phyloP scores from a whole-genome alignment of 2,329 filamentous ascomycete species.

The Monosporascus cannonballus region DNA sequence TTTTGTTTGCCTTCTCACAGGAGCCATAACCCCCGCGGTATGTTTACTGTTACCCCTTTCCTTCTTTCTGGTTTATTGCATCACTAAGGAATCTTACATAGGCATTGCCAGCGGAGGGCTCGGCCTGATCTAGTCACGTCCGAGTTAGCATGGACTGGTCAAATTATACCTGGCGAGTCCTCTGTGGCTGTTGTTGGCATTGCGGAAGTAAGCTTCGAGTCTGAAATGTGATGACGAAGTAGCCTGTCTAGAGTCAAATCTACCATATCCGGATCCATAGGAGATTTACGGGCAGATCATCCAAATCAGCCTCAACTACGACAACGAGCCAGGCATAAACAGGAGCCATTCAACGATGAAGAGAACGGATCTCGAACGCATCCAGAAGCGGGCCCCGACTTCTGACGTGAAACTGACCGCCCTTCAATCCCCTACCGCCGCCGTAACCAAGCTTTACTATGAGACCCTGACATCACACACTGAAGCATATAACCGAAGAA shows the following conservation, averaged over 20 bases:
- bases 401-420: slow-evolving; percentile 3
- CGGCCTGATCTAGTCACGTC: background rate
- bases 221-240: too few species aligned
- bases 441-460: background rate
- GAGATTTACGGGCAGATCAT: slow-evolving; percentile 11
- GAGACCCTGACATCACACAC: too few species aligned
- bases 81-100: too few species aligned
- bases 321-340: slow-evolving; percentile 9
- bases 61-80: too few species aligned
- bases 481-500: too few species aligned
- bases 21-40: slow-evolving; percentile 1
- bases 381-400: slow-evolving; percentile 9
- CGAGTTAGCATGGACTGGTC: slow-evolving; percentile 9
- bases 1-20: slow-evolving; percentile 1
- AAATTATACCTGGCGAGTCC: slow-evolving; percentile 6
- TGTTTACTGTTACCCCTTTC: background rate
- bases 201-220: slow-evolving; percentile 5
- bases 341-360: slow-evolving; percentile 3
- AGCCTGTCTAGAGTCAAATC: background rate
- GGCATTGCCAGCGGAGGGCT: background rate
- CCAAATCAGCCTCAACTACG: slow-evolving; percentile 9
- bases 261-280: background rate
- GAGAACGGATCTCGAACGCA: slow-evolving; percentile 1
- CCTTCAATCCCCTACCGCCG: background rate
- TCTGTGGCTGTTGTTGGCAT: slow-evolving; percentile 7